These are phyloP conservation scores for Lumnitzera racemosa DNA, from an alignment of 345 rosid species.

Conservation along the genomic window DNA sequence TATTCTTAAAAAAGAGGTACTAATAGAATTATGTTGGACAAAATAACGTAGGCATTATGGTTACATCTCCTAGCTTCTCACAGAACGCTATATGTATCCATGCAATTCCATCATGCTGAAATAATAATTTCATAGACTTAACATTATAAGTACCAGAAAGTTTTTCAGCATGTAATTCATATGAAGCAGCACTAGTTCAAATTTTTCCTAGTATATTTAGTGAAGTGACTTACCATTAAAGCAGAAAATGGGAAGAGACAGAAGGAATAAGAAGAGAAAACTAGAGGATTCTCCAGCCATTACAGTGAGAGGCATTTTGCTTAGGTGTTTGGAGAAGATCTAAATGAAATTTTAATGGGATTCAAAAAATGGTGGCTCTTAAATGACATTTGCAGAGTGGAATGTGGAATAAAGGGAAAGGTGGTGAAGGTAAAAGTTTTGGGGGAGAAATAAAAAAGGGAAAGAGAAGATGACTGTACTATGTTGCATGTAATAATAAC, in stretches of 20 bases:
- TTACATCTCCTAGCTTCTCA: too few species aligned
- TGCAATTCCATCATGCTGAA: too few species aligned
- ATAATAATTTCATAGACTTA: not conserved
- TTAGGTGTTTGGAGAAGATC: conserved; percentile 12
- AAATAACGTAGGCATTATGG: too few species aligned
- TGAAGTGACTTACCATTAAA: conserved; percentile 25
- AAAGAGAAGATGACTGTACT: not conserved
- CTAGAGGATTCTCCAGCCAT: conserved; percentile 37
- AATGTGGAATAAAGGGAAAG: conserved; percentile 14
- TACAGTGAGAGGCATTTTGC: conserved; percentile 12
- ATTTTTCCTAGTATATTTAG: not conserved
- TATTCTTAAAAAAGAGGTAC: too few species aligned
- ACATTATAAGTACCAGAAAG: not conserved
- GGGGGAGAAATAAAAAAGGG: conserved; percentile 11
- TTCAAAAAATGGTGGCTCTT: conserved; percentile 10
- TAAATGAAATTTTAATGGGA: conserved; percentile 14
- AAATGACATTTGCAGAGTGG: conserved; percentile 19
- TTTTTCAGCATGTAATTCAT: not conserved
- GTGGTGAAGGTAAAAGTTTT: conserved; percentile 13
- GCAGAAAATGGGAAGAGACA: conserved; percentile 31
- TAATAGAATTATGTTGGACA: too few species aligned
- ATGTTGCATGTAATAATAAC: not conserved
- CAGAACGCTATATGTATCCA: not conserved
- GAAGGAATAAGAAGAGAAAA: conserved; percentile 25
- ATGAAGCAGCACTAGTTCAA: not conserved